These are phyloP conservation scores for Thermoascus crustaceus DNA, from an alignment of 2,329 filamentous ascomycete genomes.

Conservation along the genomic window DNA sequence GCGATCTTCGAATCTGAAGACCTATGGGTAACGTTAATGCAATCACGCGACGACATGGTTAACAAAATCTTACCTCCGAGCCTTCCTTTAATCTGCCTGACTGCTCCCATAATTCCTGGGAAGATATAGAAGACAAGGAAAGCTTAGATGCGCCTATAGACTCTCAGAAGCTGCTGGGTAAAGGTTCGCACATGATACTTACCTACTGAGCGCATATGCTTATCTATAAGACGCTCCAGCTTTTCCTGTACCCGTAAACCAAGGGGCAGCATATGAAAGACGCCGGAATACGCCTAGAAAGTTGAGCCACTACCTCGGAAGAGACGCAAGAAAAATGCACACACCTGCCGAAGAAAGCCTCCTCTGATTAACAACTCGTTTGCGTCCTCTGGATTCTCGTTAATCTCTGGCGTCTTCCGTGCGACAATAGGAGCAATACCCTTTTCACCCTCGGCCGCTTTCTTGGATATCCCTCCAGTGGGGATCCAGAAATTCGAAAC, in stretches of 20 bases:
- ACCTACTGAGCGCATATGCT: conserved; percentile 75
- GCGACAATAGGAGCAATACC: conserved; percentile 15
- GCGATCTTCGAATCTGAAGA: conserved; percentile 74
- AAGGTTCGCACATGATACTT: conserved; percentile 11
- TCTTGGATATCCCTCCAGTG: conserved; percentile 57
- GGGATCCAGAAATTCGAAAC: conserved; percentile 75
- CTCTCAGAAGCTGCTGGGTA: conserved; percentile 4
- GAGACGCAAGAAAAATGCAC: conserved; percentile 10
- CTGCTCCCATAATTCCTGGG: conserved; percentile 71
- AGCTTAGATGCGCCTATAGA: conserved; percentile 66
- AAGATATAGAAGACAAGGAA: conserved; percentile 75
- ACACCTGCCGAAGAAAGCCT: conserved; percentile 65
- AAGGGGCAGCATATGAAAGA: conserved; percentile 86
- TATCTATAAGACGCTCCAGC: conserved; percentile 75
- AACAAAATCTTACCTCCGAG: conserved; percentile 55
- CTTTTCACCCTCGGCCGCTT: conserved; percentile 43
- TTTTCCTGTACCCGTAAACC: conserved; percentile 84
- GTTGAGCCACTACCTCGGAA: not conserved
- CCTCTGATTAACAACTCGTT: conserved; percentile 61
- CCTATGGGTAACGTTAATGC: conserved; percentile 40
- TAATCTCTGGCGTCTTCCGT: not conserved
- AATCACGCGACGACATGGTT: conserved; percentile 6
- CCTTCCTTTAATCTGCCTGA: conserved; percentile 72
- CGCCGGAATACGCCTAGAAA: conserved; percentile 66
- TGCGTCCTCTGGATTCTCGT: conserved; percentile 42